Evolutionary conservation across 805 yeast genomes (phyloP), one percentile per base, ranked within the genome.

Genomic region (Clavispora vitiphila): DNA sequence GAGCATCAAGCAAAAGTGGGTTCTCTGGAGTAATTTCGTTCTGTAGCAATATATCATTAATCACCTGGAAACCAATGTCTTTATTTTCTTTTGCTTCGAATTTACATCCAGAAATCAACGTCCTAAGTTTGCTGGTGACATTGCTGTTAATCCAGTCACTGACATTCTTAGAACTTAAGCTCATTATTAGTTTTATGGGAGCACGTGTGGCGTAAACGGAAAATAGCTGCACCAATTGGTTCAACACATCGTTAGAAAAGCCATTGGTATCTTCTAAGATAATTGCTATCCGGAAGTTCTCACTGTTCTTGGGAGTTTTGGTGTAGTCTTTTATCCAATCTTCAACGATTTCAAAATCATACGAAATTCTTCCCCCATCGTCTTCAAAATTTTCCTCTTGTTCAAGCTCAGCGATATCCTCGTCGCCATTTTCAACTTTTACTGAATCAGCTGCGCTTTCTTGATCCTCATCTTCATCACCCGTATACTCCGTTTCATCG

Each of bases 241-340:
- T 67, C 14, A 68, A 40, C 2, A 61, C 60, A 35, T 64, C 69
- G 35, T 55, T 54, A 39, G 52, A 57, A 14, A 67, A 54, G 6
- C 69, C 57, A 42, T 64, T 65, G 21, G 67, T 52, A 44, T 69
- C 73, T 44, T 67, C 69, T n/a, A 69, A 39, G 12, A 67, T 51
- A 7, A 69, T 48, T 6, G 59, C 51, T 8, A 62, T 47, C 4
- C 59, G 49, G 8, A 57, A 38, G 12, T 41, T 38, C 2, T 41
- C 44, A 4, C 25, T 48, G 35, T 32, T 44, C 34, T 25, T 35
- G 23, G 31, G 22, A 10, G 32, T 41, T 24, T 24, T 41, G 32
- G n/a, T 35, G 42, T 51, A 48, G 16, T 48, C 34, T 10, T 43
- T 44, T 35, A 51, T 61, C 67, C 66, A 65, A 29, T 64, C 67